These are phyloP conservation scores for Hypoxylon rickii DNA, from an alignment of 495 filamentous ascomycete species.

Conservation along the genomic window DNA sequence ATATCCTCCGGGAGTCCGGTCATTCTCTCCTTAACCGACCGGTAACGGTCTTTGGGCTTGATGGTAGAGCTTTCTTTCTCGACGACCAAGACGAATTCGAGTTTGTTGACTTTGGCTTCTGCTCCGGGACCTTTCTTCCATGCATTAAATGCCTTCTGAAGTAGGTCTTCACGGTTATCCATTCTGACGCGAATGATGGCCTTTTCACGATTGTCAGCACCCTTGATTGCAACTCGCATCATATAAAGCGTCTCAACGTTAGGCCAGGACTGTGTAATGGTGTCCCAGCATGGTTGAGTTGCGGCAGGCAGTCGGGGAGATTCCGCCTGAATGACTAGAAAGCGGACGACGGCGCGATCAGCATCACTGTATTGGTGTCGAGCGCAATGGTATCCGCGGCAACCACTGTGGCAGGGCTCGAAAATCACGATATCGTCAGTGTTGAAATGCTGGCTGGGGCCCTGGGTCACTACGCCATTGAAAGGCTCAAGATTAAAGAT, in stretches of 20 bases:
- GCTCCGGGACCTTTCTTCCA: constrained; percentile 31
- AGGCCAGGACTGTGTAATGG: constrained; percentile 32
- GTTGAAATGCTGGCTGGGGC: constrained; percentile 23
- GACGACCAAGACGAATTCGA: constrained; percentile 35
- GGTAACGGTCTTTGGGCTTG: constrained; percentile 18
- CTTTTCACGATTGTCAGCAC: constrained; percentile 26
- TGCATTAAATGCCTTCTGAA: constrained; percentile 23
- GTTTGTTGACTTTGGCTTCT: constrained; percentile 3
- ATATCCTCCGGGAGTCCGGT: constrained; percentile 35
- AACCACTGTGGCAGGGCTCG: constrained; percentile 38
- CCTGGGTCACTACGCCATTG: not conserved
- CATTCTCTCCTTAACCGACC: constrained; percentile 21
- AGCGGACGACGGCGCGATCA: constrained; percentile 31
- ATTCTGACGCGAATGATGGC: constrained; percentile 37
- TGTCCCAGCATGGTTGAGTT: constrained; percentile 33
- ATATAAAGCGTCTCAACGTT: constrained; percentile 38
- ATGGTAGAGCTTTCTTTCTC: constrained; percentile 15
- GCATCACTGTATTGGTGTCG: constrained; percentile 31
- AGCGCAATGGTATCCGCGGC: constrained; percentile 37
- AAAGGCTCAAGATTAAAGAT: constrained; percentile 14
- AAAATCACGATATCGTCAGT: constrained; percentile 33
- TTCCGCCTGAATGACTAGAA: constrained; percentile 33
- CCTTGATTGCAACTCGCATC: constrained; percentile 33
- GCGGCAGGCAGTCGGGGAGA: constrained; percentile 8
- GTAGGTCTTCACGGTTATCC: constrained; percentile 12